Conservation (phyloP, 371 early-diverging fungal species). For the Neoconidiobolus thromboides region DNA sequence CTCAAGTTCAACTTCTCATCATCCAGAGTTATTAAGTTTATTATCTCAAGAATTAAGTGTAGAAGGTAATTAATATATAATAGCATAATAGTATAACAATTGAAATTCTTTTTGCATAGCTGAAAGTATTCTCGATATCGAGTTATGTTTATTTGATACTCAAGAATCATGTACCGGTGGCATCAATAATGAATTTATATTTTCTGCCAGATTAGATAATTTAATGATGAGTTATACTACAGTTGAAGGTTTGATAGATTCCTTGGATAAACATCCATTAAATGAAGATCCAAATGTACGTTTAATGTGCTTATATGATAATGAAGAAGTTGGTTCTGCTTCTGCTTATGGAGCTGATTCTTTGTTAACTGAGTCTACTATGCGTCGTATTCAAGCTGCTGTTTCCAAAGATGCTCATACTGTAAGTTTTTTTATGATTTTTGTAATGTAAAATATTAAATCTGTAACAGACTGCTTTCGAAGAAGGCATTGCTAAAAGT, state of each 20-base stretch:
- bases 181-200: conserved; percentile 77
- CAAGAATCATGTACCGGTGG: conserved; percentile 74
- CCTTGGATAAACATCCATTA: conserved; percentile 17
- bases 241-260: conserved; percentile 6
- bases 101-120: conserved; percentile 15
- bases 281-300: conserved; percentile 60
- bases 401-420: conserved; percentile 4
- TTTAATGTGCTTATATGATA: conserved; percentile 81
- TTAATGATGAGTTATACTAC: conserved; percentile 82
- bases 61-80: too few species aligned
- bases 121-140: conserved; percentile 73
- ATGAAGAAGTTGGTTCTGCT: conserved; percentile 95
- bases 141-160: conserved; percentile 82
- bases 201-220: conserved; percentile 87
- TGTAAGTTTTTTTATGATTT: neutral
- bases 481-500: conserved; percentile 66
- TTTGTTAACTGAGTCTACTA: conserved; percentile 51
- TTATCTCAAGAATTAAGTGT: too few species aligned
- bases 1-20: conserved; percentile 22
- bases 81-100: too few species aligned
- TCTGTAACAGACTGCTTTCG: conserved; percentile 35
- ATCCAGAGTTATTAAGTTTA: conserved; percentile 49
- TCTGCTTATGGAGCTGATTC: conserved; percentile 92
- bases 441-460: neutral
- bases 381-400: conserved; percentile 31